Conservation (phyloP, 805 yeast genomes). For the Groenewaldozyma tartarivorans region DNA sequence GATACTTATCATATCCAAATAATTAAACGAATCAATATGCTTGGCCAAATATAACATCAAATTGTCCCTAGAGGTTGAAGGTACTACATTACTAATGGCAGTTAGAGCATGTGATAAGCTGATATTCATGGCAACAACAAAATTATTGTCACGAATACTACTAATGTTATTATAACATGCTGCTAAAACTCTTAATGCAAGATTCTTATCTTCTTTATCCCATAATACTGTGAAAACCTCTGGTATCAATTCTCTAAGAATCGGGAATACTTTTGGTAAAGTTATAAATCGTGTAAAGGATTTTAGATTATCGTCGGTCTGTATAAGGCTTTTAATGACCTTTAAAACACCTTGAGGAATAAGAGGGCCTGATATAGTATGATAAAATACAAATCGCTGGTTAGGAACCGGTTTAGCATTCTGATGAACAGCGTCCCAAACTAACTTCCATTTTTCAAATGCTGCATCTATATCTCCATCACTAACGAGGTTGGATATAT, state of each 20-base stretch:
- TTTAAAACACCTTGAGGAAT: not conserved
- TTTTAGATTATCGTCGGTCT: not conserved
- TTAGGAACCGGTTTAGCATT: not conserved
- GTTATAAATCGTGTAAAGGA: not conserved
- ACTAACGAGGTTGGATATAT: not conserved
- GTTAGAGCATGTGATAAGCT: not conserved
- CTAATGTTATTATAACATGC: not conserved
- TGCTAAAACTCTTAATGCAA: not conserved
- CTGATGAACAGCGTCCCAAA: not conserved
- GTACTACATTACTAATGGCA: not conserved
- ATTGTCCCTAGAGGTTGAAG: not conserved
- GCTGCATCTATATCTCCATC: not conserved
- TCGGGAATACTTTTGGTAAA: not conserved
- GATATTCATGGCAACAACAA: not conserved
- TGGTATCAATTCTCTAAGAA: not conserved
- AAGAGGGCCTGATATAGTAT: not conserved
- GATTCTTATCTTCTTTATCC: not conserved
- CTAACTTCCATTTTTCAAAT: not conserved
- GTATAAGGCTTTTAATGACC: not conserved
- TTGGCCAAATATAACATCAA: not conserved
- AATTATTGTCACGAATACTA: not conserved
- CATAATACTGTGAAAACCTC: not conserved
- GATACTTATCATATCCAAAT: too few relatives aligned
- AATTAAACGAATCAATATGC: too few relatives aligned
- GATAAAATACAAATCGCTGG: not conserved